Evolutionary conservation across 345 rosid genomes (phyloP).

Genomic region (Iberis pinnata): DNA sequence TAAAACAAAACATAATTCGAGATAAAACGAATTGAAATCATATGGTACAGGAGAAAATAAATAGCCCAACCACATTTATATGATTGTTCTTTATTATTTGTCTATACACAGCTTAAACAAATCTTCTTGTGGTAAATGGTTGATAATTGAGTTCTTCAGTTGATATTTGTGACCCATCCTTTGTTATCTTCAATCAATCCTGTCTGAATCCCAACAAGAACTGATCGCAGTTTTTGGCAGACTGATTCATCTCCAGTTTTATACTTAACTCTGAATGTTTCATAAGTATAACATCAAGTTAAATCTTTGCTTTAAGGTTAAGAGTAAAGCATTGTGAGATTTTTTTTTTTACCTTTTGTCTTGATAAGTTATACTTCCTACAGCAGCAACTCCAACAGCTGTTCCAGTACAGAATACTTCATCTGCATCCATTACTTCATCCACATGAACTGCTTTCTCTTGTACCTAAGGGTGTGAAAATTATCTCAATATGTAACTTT

Average conservation of each 20-base stretch:
- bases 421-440: slow-evolving; percentile 76
- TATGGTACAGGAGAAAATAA: no score
- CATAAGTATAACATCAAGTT: slow-evolving; percentile 16
- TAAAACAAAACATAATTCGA: no score
- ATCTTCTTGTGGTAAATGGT: neutral
- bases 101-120: slow-evolving; percentile 14
- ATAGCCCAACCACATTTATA: no score
- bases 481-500: neutral
- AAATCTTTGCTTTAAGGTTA: neutral
- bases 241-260: slow-evolving; percentile 38
- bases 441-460: slow-evolving; percentile 39
- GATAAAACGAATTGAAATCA: no score
- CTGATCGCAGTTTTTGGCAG: slow-evolving; percentile 41
- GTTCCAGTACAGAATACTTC: slow-evolving; percentile 92
- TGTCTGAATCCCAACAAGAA: slow-evolving; percentile 61
- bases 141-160: slow-evolving; percentile 17
- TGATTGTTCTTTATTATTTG: neutral
- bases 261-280: slow-evolving; percentile 51
- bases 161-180: slow-evolving; percentile 56
- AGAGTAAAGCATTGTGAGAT: neutral
- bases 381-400: slow-evolving; percentile 82
- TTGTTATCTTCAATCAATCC: slow-evolving; percentile 60
- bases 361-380: slow-evolving; percentile 69
- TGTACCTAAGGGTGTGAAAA: slow-evolving; percentile 15
- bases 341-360: slow-evolving; percentile 42